phyloP scores from a whole-genome alignment of 2,329 filamentous ascomycete genomes.

The Aspergillus brunneoviolaceus region DNA sequence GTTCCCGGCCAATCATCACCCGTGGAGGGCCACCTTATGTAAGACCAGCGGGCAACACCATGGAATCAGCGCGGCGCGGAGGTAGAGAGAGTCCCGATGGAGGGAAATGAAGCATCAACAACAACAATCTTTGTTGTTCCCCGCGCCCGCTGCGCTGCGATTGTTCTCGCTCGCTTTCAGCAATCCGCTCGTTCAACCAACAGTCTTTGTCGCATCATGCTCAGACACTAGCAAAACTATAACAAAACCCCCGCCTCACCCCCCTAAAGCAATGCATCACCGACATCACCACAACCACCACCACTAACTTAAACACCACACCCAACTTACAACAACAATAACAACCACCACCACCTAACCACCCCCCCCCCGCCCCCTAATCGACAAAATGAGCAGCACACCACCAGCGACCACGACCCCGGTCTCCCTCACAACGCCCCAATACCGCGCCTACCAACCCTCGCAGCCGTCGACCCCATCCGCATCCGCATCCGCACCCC shows the following conservation, averaged over 20 bases:
- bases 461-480: background rate
- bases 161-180: slow-evolving; percentile 8
- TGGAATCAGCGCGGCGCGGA: background rate
- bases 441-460: background rate
- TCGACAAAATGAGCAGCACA: background rate
- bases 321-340: slow-evolving; percentile 6
- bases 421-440: background rate
- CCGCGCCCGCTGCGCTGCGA: slow-evolving; percentile 4
- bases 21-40: background rate
- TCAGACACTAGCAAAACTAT: background rate
- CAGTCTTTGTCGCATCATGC: background rate
- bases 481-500: background rate
- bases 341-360: slow-evolving; percentile 7
- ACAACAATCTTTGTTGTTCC: slow-evolving; percentile 17
- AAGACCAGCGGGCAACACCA: background rate
- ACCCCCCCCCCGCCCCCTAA: background rate
- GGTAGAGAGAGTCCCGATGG: background rate
- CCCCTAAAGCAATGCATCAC: background rate
- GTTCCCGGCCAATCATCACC: background rate
- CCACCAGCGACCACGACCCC: background rate
- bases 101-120: background rate
- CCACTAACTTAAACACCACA: slow-evolving; percentile 15
- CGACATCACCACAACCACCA: background rate
- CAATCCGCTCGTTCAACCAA: background rate
- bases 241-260: background rate